These are phyloP conservation scores for Fraxinus nigra DNA, from an alignment of 305 asterid species.

Conservation along the genomic window DNA sequence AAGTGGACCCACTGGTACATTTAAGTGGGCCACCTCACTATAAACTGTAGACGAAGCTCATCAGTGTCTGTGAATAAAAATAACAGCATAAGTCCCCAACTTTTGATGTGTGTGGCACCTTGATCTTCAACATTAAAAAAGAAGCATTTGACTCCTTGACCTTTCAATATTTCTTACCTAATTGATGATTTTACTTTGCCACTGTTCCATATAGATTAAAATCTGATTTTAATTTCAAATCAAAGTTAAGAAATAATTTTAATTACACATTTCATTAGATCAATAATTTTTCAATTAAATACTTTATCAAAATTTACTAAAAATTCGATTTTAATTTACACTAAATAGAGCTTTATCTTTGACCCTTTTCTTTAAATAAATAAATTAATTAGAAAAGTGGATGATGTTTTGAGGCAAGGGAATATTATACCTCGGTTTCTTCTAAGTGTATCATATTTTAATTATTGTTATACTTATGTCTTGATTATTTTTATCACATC, in stretches of 20 bases:
- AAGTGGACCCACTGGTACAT: conserved; percentile 11
- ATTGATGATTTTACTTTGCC: too few relatives aligned
- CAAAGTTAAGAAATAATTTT: too few relatives aligned
- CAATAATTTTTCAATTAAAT: neutral
- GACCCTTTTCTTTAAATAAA: neutral
- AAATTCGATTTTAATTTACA: neutral
- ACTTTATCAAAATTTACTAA: too few relatives aligned
- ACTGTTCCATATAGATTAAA: neutral
- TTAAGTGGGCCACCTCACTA: conserved; percentile 23
- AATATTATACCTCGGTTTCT: neutral
- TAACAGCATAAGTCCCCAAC: neutral
- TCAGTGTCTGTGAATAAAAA: neutral
- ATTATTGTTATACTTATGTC: neutral
- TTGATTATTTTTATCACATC: neutral
- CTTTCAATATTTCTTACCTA: neutral
- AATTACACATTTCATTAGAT: neutral
- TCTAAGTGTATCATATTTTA: neutral
- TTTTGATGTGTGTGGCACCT: neutral
- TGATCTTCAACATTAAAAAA: neutral
- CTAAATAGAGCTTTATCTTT: neutral
- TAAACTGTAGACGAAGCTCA: neutral
- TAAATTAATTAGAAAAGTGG: neutral
- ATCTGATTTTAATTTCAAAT: too few relatives aligned
- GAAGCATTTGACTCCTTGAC: neutral
- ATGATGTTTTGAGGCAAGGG: neutral